A percentile compares a stretch with the other conserved stretches of the same genome.
Conservation (phyloP, 345 rosid species). For the Salix suchowensis region DNA sequence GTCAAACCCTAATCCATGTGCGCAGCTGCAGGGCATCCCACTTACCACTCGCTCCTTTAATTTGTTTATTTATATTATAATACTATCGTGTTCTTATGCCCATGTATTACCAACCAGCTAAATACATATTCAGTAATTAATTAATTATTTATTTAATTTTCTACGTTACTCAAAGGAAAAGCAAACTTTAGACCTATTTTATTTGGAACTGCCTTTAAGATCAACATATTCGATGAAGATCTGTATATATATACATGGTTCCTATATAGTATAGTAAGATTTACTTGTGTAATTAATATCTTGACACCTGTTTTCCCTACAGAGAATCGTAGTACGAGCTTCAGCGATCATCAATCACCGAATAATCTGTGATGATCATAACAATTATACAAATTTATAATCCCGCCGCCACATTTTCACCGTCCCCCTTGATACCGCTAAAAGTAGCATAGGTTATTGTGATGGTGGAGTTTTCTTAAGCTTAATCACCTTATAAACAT, state of each 20-base stretch:
- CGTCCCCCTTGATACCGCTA: neutral
- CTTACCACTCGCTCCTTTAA: constrained; percentile 3
- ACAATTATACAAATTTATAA: neutral
- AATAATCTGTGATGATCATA: neutral
- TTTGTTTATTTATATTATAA: neutral
- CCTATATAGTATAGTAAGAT: constrained; percentile 3
- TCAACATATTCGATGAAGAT: constrained; percentile 6
- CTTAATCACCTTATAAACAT: neutral
- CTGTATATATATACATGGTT: neutral
- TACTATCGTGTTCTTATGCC: neutral
- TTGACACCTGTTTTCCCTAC: constrained; percentile 25
- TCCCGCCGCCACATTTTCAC: neutral
- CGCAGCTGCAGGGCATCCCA: constrained; percentile 44
- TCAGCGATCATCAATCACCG: neutral
- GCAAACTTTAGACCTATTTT: neutral
- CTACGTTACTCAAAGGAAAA: neutral
- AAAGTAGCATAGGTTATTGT: neutral
- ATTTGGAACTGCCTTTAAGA: neutral
- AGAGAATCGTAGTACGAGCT: constrained; percentile 10
- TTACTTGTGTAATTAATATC: constrained; percentile 14
- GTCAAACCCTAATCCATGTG: constrained; percentile 48
- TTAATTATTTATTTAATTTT: neutral
- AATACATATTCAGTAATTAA: neutral
- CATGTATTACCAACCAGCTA: neutral
- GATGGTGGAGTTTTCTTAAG: neutral